Evolutionary conservation across 768 basidiomycete species (phyloP).

Genomic region (Termitomyces sp.): DNA sequence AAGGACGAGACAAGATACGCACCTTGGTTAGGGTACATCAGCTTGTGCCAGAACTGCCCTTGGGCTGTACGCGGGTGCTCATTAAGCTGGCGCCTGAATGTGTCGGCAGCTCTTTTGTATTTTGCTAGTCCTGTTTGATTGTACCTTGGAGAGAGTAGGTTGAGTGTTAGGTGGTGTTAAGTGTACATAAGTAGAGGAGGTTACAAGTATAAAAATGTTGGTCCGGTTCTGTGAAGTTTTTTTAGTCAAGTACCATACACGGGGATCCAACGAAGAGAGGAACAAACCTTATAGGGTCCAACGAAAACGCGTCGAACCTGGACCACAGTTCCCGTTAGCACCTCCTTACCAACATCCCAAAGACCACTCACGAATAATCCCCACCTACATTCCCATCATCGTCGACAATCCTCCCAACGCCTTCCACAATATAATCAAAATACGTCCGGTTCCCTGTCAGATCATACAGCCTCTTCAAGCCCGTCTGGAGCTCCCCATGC

Average conservation of each 20-base stretch:
- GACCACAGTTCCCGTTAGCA: neutral
- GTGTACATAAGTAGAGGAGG: neutral
- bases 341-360: too few relatives aligned
- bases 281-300: conserved; percentile 32
- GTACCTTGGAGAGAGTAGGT: conserved; percentile 17
- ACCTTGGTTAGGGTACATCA: conserved; percentile 39
- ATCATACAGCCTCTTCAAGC: conserved; percentile 31
- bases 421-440: conserved; percentile 33
- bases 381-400: conserved; percentile 35
- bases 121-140: conserved; percentile 28
- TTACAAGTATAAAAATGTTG: conserved; percentile 35
- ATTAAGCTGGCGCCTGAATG: conserved; percentile 32
- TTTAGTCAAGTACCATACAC: too few relatives aligned
- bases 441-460: conserved; percentile 36
- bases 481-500: conserved; percentile 35
- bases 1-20: neutral
- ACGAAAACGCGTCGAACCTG: conserved; percentile 27
- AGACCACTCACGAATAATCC: conserved; percentile 28
- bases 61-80: conserved; percentile 37
- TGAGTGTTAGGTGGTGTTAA: neutral
- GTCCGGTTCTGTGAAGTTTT: conserved; percentile 27
- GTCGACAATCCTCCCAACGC: conserved; percentile 34
- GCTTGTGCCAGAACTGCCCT: conserved; percentile 45
- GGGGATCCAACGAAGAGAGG: neutral
- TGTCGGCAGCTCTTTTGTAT: conserved; percentile 36